phyloP scores from a whole-genome alignment of 2,329 filamentous ascomycete species.

The Ascosphaera aggregata region DNA sequence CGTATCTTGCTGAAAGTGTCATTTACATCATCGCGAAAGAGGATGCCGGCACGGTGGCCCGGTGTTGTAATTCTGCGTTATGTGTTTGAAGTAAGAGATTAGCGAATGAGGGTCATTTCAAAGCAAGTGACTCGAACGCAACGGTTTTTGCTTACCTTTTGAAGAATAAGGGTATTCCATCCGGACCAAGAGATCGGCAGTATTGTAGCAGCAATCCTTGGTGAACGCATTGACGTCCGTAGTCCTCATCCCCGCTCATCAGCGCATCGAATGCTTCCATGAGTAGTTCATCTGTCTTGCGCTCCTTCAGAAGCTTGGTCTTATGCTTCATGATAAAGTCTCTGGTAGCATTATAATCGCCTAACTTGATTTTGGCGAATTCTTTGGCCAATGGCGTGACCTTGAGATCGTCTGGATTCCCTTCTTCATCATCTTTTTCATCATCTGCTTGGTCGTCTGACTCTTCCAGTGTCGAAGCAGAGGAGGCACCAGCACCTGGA shows the following conservation, averaged over 20 bases:
- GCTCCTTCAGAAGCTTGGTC: slow-evolving; percentile 47
- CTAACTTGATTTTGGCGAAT: slow-evolving; percentile 56
- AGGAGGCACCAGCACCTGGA: slow-evolving; percentile 23
- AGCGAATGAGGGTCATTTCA: not conserved
- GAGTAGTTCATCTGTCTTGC: slow-evolving; percentile 73
- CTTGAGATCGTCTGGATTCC: slow-evolving; percentile 51
- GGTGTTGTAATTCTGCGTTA: slow-evolving; percentile 50
- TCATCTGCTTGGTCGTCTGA: slow-evolving; percentile 29
- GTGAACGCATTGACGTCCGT: slow-evolving; percentile 70
- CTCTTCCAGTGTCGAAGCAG: not conserved
- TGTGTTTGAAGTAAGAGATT: not conserved
- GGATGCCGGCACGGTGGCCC: slow-evolving; percentile 69
- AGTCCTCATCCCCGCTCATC: slow-evolving; percentile 50
- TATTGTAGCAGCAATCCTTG: slow-evolving; percentile 86
- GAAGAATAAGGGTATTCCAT: slow-evolving; percentile 85
- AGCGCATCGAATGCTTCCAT: slow-evolving; percentile 81
- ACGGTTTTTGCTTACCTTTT: slow-evolving; percentile 34
- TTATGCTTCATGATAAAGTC: slow-evolving; percentile 62
- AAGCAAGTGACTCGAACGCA: too few species aligned
- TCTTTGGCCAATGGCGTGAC: slow-evolving; percentile 54
- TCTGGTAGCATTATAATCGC: slow-evolving; percentile 50
- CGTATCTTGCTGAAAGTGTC: slow-evolving; percentile 68
- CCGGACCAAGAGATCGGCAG: slow-evolving; percentile 67
- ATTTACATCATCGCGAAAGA: slow-evolving; percentile 85
- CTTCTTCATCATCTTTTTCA: slow-evolving; percentile 25